Conservation (phyloP, 495 filamentous ascomycete species). For the Penicillium verhagenii region DNA sequence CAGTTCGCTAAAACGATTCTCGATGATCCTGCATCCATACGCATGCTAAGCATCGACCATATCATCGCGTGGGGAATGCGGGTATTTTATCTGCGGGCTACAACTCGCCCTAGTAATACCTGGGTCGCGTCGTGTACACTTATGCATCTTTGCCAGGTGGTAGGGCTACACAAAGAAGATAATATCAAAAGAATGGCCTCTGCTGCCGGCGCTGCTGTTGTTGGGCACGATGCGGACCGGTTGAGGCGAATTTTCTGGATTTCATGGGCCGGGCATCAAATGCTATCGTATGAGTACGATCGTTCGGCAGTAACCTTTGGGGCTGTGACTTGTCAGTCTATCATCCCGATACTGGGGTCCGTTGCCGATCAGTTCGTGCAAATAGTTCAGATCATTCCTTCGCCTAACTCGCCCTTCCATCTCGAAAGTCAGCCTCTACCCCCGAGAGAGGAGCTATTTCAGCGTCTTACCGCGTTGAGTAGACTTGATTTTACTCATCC, state of each 20-base stretch:
- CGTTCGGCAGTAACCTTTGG: constrained; percentile 24
- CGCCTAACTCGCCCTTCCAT: constrained; percentile 29
- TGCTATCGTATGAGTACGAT: constrained; percentile 35
- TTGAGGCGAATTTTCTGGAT: constrained; percentile 35
- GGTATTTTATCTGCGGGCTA: constrained; percentile 34
- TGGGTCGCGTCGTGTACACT: constrained; percentile 37
- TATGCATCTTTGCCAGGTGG: constrained; percentile 33
- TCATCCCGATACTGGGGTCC: constrained; percentile 18
- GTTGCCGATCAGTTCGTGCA: constrained; percentile 32
- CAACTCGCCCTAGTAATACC: constrained; percentile 33
- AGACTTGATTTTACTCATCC: constrained; percentile 21
- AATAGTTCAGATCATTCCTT: constrained; percentile 30
- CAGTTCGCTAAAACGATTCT: constrained; percentile 34
- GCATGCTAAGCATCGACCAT: constrained; percentile 29
- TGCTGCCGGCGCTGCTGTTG: constrained; percentile 14
- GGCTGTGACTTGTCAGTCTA: constrained; percentile 26
- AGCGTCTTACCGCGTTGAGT: constrained; percentile 21
- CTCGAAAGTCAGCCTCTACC: constrained; percentile 13
- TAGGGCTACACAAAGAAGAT: constrained; percentile 30
- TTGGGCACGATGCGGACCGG: constrained; percentile 30
- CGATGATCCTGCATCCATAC: constrained; percentile 32
- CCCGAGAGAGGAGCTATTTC: constrained; percentile 23
- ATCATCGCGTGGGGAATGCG: constrained; percentile 36
- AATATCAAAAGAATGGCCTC: constrained; percentile 30
- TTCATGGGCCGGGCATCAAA: constrained; percentile 32